Evolutionary conservation across 2,329 filamentous ascomycete species (phyloP), one percentile per base, ranked within the genome.

Genomic region (Aspergillus proliferans): DNA sequence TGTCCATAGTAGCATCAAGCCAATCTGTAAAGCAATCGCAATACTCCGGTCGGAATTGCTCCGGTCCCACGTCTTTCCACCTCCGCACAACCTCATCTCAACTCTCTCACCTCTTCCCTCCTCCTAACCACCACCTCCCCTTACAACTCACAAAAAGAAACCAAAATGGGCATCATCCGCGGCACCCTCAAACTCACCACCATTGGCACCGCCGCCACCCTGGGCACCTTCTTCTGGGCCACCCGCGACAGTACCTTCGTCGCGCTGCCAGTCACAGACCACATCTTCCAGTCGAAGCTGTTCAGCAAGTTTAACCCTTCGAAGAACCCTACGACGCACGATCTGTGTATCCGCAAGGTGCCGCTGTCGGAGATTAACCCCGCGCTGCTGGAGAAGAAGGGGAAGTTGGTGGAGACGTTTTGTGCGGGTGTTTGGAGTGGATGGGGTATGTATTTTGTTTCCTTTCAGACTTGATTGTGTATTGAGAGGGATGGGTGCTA

Each of bases 371-470:
- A 83, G 60, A 81, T 89, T 52, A 77, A 80, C 26, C 83, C 85
- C 0, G 79, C 84, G 54, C 71, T 88, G 47, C 69, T 87, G 12
- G 73, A 85, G 60, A 76, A 80, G 55, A 81, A 79, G 61, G 75
- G 77, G 28, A 75, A 81, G 55, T 71, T 87, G 44, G 78, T 79
- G 1, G 74, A 85, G 57, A 81, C 80, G 55, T 86, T 87, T 62
- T 86, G 82, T 62, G 80, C 81, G 10, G 83, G 83, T 41, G 70
- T 86, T 44, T 88, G 81, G 84, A 77, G 79, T 53, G 83, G 82
- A 48, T 75, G 76, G 63, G 84, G 84, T 86, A 66, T 52, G 76
- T 69, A 18, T 2, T 8, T 12, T 40, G 10, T 22, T 21, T 21
- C 8, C 22, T 10, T 40, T 18, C 8, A 7, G 19, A 9, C 22